Evolutionary conservation across 148 eudicot species (phyloP), one percentile per base, ranked within the genome.

Genomic region (Selenicereus undatus): DNA sequence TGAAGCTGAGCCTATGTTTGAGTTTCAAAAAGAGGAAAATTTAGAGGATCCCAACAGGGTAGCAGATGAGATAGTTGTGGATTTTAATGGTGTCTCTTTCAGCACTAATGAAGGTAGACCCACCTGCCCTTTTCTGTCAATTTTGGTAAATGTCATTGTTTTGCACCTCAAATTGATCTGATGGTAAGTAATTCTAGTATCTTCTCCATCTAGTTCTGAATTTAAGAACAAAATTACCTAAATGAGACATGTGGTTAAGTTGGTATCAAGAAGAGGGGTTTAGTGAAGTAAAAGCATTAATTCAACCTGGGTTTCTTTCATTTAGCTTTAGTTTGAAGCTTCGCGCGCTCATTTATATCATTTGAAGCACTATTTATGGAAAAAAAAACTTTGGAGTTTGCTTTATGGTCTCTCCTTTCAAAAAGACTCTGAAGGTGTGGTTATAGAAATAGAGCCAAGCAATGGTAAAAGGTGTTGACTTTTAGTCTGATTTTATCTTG

Each of bases 51-150:
- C 50, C 79, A 77, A 9, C 12, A 76, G 58, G 18, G 39, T 11
- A 24, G 65, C 29, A 8, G 13, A 35, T 51, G 60, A 70, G n/a
- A 70, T 69, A 43, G 52, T 7, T 72, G 73, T 78, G 27, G 24
- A 60, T 66, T 54, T 54, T 7, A 73, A 35, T 58, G 79, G 2
- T 21, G 79, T 26, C 26, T 24, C 8, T 26, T 45, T 27, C 14
- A 48, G 60, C 60, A 48, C 22, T 21, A 32, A 60, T 76, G 66
- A 75, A 74, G 86, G 86, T 84, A 76, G 81, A 82, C 77, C 77
- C 81, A 45, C 81, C 43, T 72, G 27, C 42, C 14, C 29, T n/a
- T 4, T 50, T 51, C n/a, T 79, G 51, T 78, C 30, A 68, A 58
- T n/a, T 70, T 35, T 36, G 20, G 27, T 74, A 18, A 22, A 26